Percentiles rank a stretch among this genome's conserved stretches.
Evolutionary conservation across 2,329 filamentous ascomycete genomes (phyloP).

Genomic region (Tetracladium maxilliforme): DNA sequence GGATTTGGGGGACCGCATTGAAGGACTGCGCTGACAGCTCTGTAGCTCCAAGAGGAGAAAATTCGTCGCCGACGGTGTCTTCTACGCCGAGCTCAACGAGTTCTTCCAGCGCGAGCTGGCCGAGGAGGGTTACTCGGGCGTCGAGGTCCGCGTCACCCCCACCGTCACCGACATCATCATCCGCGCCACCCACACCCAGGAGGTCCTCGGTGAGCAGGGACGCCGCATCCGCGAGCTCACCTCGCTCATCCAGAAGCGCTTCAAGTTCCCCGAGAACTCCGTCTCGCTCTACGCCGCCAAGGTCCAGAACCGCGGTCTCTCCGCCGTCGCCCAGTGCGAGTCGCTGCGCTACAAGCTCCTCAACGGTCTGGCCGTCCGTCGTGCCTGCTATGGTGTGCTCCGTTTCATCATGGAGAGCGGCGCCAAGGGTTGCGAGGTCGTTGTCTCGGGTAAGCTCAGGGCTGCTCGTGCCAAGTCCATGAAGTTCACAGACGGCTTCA

Average conservation of each 20-base stretch:
- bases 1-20: not conserved
- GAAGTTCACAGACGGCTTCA: conserved; percentile 99
- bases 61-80: conserved; percentile 96
- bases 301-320: conserved; percentile 99
- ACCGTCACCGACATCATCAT: conserved; percentile 99
- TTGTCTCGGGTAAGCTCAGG: conserved; percentile 97
- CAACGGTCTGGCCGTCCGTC: conserved; percentile 95
- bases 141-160: conserved; percentile 98
- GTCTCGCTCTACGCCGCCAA: conserved; percentile 99
- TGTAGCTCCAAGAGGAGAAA: conserved; percentile 80
- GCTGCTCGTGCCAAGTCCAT: conserved; percentile 99
- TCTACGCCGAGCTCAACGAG: conserved; percentile 99
- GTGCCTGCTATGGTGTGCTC: conserved; percentile 99
- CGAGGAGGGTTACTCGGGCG: conserved; percentile 99
- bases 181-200: conserved; percentile 99
- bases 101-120: conserved; percentile 99
- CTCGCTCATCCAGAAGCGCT: conserved; percentile 99
- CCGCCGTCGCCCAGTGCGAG: conserved; percentile 99
- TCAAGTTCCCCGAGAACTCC: conserved; percentile 99
- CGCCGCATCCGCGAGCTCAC: conserved; percentile 99
- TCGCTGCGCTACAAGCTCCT: conserved; percentile 99
- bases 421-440: conserved; percentile 99
- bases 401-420: conserved; percentile 99
- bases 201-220: conserved; percentile 99
- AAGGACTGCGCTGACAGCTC: conserved; percentile 4